Percentiles rank a stretch among this genome's conserved stretches.
Evolutionary conservation across 495 filamentous ascomycete genomes (phyloP).

Genomic region (Trichoderma reesei): DNA sequence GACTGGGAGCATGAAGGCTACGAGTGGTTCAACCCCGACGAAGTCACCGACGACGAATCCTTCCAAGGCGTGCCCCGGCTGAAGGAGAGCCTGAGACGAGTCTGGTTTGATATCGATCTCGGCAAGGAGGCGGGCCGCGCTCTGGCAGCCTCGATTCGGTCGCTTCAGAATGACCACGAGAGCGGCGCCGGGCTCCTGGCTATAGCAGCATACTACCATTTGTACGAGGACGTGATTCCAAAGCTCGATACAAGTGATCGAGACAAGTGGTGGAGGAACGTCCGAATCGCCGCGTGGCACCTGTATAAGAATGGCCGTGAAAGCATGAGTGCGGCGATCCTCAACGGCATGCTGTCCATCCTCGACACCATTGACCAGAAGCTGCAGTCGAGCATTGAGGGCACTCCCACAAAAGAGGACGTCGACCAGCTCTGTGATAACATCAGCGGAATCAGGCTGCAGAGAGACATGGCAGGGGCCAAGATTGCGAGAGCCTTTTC

Average conservation of each 20-base stretch:
- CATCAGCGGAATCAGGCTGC: background rate
- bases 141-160: slow-evolving; percentile 35
- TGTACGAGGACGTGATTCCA: slow-evolving; percentile 17
- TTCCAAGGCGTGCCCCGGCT: slow-evolving; percentile 48
- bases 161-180: slow-evolving; percentile 40
- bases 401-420: slow-evolving; percentile 26
- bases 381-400: slow-evolving; percentile 19
- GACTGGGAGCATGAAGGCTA: slow-evolving; percentile 57
- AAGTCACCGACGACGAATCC: slow-evolving; percentile 28
- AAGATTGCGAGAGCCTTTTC: background rate
- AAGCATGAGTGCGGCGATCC: slow-evolving; percentile 53
- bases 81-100: slow-evolving; percentile 43
- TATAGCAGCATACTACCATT: slow-evolving; percentile 13
- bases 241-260: slow-evolving; percentile 13
- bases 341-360: slow-evolving; percentile 38
- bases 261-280: slow-evolving; percentile 42
- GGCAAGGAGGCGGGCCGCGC: slow-evolving; percentile 29
- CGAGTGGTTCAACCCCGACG: slow-evolving; percentile 44
- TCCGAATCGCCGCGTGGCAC: slow-evolving; percentile 54
- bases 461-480: background rate
- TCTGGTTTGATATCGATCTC: slow-evolving; percentile 45
- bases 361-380: slow-evolving; percentile 26
- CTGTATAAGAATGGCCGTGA: slow-evolving; percentile 51
- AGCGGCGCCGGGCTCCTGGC: slow-evolving; percentile 51
- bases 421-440: slow-evolving; percentile 12